phyloP scores from a whole-genome alignment of 2,329 filamentous ascomycete genomes.

The Exserohilum turcica region DNA sequence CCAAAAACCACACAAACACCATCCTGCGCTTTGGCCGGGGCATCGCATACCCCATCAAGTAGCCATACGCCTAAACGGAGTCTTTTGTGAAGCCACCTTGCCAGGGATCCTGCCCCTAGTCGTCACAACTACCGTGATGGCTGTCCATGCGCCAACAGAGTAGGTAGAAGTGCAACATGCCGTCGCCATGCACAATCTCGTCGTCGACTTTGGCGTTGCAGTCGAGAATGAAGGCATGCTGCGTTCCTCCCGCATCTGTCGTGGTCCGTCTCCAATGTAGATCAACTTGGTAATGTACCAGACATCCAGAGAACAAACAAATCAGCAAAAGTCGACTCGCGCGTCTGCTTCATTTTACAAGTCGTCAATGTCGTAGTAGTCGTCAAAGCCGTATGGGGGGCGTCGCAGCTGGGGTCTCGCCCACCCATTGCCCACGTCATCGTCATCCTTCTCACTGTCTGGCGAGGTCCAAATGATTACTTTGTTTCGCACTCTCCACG shows the following conservation, averaged over 20 bases:
- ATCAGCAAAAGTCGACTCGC: neutral
- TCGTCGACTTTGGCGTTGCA: no score
- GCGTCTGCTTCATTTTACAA: constrained; percentile 4
- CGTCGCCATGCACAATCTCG: no score
- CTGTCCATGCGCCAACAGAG: neutral
- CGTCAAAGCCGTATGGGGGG: constrained; percentile 13
- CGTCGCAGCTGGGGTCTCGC: constrained; percentile 17
- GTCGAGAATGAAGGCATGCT: neutral
- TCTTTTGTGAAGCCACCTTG: neutral
- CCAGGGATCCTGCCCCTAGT: neutral
- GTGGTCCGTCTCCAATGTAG: neutral
- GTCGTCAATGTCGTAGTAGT: constrained; percentile 22
- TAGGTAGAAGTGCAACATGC: neutral
- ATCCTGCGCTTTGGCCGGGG: neutral
- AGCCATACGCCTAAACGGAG: neutral
- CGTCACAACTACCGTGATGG: neutral
- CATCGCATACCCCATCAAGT: neutral
- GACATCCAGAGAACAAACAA: neutral
- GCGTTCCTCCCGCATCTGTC: neutral
- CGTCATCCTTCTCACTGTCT: constrained; percentile 15
- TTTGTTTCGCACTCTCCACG: constrained; percentile 19
- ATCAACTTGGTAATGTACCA: neutral
- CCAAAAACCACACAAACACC: neutral
- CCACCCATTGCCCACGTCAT: constrained; percentile 21
- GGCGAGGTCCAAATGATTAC: constrained; percentile 20